Percentiles rank a stretch among this genome's conserved stretches.
Evolutionary conservation across 1,139 yeast species (phyloP).

Genomic region (Insectozyma bohioensis): DNA sequence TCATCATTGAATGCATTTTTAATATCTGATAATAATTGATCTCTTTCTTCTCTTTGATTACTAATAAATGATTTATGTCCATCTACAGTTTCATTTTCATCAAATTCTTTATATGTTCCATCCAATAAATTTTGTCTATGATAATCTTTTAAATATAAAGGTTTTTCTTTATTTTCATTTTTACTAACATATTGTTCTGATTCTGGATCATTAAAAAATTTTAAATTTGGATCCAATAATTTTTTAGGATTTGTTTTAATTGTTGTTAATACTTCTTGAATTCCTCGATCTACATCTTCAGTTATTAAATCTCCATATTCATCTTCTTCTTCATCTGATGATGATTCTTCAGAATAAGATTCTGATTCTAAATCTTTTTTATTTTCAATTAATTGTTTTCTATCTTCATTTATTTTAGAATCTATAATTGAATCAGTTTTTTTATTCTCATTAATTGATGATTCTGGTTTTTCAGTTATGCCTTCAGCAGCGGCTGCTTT

Average conservation of each 20-base stretch:
- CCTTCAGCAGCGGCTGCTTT: constrained; percentile 1
- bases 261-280: constrained; percentile 68
- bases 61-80: constrained; percentile 69
- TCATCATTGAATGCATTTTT: constrained; percentile 60
- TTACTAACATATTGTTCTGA: constrained; percentile 24
- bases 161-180: constrained; percentile 55
- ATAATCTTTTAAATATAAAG: constrained; percentile 87
- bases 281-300: constrained; percentile 79
- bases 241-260: constrained; percentile 64
- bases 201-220: constrained; percentile 70
- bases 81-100: constrained; percentile 46
- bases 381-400: constrained; percentile 17
- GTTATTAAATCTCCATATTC: constrained; percentile 88
- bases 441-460: constrained; percentile 59
- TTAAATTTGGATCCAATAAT: constrained; percentile 63
- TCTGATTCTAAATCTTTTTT: constrained; percentile 10
- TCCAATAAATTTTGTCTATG: constrained; percentile 78
- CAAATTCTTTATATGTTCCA: constrained; percentile 57
- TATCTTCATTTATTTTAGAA: constrained; percentile 1
- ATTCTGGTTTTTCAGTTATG: constrained; percentile 57
- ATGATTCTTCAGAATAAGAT: constrained; percentile 13
- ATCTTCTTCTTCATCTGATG: constrained; percentile 77
- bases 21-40: constrained; percentile 70
- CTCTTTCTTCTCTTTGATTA: constrained; percentile 75
- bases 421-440: constrained; percentile 34